Evolutionary conservation across 2,329 filamentous ascomycete species (phyloP).

Genomic region (Fusarium tupiense): DNA sequence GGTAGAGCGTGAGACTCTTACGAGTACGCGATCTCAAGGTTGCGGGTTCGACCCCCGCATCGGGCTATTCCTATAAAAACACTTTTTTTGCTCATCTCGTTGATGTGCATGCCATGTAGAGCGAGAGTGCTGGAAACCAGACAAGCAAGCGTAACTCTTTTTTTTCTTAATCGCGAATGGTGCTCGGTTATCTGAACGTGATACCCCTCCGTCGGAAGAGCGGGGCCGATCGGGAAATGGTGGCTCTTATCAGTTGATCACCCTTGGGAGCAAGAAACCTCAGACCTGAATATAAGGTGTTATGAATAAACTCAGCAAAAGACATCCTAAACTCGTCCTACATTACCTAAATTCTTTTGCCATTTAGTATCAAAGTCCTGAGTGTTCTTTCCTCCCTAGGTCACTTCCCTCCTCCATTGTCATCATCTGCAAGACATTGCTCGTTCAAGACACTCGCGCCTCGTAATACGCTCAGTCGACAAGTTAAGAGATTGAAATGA

Average conservation of each 20-base stretch:
- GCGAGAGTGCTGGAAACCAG: background rate
- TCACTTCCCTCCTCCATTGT: background rate
- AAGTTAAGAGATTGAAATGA: background rate
- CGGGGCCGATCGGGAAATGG: constrained; percentile 7
- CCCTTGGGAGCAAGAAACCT: too few relatives aligned
- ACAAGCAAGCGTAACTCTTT: background rate
- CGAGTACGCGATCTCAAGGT: constrained; percentile 59
- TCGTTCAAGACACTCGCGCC: background rate
- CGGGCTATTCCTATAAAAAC: constrained; percentile 45
- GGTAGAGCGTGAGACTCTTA: constrained; percentile 76
- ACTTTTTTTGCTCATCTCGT: background rate
- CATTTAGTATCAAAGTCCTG: too few relatives aligned
- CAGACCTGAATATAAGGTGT: too few relatives aligned
- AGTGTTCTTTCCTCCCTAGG: too few relatives aligned
- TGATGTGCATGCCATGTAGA: background rate
- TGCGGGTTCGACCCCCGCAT: constrained; percentile 63
- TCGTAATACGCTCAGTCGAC: background rate
- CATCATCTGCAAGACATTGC: background rate
- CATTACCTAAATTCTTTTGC: too few relatives aligned
- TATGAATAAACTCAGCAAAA: too few relatives aligned
- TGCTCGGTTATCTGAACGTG: background rate
- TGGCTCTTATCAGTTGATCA: constrained; percentile 7
- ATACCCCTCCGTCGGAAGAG: constrained; percentile 13
- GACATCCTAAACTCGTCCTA: too few relatives aligned
- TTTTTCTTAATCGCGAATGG: background rate